Evolutionary conservation across 169 alveolate genomes (phyloP).

Genomic region (Eimeria praecox): DNA sequence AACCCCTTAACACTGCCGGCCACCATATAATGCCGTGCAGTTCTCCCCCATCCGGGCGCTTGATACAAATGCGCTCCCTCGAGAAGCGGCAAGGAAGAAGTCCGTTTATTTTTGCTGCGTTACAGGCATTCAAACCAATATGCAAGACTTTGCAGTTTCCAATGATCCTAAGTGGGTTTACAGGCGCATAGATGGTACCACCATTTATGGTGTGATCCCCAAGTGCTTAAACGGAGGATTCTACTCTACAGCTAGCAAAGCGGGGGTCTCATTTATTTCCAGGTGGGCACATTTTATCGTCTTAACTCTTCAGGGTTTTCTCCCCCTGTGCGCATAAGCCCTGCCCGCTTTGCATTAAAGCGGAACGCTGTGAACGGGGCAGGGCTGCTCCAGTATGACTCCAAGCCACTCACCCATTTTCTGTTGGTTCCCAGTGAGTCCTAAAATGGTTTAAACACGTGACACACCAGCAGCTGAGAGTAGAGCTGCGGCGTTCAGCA

Average conservation of each 20-base stretch:
- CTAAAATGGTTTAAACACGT: background rate
- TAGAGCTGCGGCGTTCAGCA: background rate
- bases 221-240: background rate
- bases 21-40: slow-evolving; percentile 44
- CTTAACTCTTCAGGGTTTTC: too few species aligned
- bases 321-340: too few species aligned
- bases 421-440: background rate
- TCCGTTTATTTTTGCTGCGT: slow-evolving; percentile 5
- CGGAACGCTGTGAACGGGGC: background rate
- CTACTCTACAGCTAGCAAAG: too few species aligned
- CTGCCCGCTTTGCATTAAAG: too few species aligned
- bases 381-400: too few species aligned
- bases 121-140: background rate
- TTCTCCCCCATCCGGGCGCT: slow-evolving; percentile 51
- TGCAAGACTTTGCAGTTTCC: background rate
- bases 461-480: background rate
- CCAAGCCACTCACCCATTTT: background rate
- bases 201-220: background rate
- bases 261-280: too few species aligned
- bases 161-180: background rate
- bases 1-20: background rate
- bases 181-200: background rate
- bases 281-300: too few species aligned
- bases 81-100: background rate
- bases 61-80: background rate